phyloP scores from a whole-genome alignment of 306 rosid genomes.

The Rosa persica region DNA sequence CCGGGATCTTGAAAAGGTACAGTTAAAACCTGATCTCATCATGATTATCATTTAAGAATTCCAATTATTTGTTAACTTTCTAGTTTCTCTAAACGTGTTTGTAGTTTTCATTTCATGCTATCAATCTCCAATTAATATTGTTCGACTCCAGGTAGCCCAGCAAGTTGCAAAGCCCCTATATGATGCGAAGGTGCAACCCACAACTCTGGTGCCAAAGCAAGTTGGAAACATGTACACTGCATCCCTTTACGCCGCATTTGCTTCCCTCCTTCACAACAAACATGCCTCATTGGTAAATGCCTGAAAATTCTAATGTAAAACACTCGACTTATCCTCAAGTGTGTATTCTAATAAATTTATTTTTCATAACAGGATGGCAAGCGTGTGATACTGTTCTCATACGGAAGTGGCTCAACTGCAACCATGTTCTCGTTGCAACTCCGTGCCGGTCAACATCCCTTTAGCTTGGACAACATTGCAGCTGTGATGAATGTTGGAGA shows the following conservation, averaged over 20 bases:
- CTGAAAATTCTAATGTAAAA: neutral
- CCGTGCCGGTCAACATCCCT: slow-evolving; percentile 57
- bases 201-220: slow-evolving; percentile 92
- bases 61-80: neutral
- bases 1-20: slow-evolving; percentile 98
- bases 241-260: slow-evolving; percentile 97
- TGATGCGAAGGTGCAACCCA: slow-evolving; percentile 86
- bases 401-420: slow-evolving; percentile 90
- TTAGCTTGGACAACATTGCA: slow-evolving; percentile 85
- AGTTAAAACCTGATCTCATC: slow-evolving; percentile 8
- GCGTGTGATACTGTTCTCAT: slow-evolving; percentile 82
- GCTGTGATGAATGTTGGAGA: slow-evolving; percentile 63
- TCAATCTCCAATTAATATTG: slow-evolving; percentile 12
- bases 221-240: slow-evolving; percentile 99
- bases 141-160: slow-evolving; percentile 65
- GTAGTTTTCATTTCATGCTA: slow-evolving; percentile 22
- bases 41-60: neutral
- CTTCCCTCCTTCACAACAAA: slow-evolving; percentile 82
- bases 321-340: neutral
- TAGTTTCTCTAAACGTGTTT: neutral
- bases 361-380: slow-evolving; percentile 56
- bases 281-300: slow-evolving; percentile 64
- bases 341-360: neutral
- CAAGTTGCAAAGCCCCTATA: slow-evolving; percentile 83
- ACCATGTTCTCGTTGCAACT: slow-evolving; percentile 86